Conservation (phyloP, 352 stramenopile genomes). For the Globisporangium recalcitrans region DNA sequence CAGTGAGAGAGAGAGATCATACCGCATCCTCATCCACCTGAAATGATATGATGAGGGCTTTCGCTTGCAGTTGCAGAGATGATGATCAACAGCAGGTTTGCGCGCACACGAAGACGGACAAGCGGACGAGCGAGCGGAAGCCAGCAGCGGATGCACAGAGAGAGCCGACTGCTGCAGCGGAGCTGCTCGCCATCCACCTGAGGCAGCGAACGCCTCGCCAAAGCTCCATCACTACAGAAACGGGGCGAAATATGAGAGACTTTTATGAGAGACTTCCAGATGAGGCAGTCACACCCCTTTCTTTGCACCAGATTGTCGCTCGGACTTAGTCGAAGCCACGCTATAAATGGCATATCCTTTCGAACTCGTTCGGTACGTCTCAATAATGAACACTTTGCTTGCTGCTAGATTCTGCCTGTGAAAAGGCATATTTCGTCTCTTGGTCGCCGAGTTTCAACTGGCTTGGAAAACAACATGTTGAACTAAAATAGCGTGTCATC, state of each 20-base stretch:
- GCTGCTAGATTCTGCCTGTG: not conserved
- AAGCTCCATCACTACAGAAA: slow-evolving; percentile 2
- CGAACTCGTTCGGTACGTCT: not conserved
- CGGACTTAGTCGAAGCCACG: not conserved
- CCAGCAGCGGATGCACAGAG: not conserved
- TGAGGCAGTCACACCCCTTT: not conserved
- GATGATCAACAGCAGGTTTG: not conserved
- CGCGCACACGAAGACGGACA: not conserved
- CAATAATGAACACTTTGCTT: no score
- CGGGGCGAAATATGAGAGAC: slow-evolving; percentile 6
- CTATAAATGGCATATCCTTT: not conserved
- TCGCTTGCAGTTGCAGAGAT: not conserved
- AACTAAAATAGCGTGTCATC: slow-evolving; percentile 9
- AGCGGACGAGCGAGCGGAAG: not conserved
- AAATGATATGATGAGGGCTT: not conserved
- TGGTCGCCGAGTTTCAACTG: not conserved
- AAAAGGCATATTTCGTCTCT: not conserved
- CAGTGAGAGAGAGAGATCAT: no score
- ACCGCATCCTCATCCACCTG: no score
- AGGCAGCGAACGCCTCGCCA: not conserved
- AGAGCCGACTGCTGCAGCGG: not conserved
- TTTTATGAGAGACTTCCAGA: slow-evolving; percentile 9
- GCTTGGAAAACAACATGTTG: slow-evolving; percentile 1
- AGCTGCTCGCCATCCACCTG: not conserved
- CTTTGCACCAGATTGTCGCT: slow-evolving; percentile 1